A percentile compares a stretch with the other conserved stretches of the same genome.
These are phyloP conservation scores for Pelargonium cotyledonis DNA, from an alignment of 441 rosid genomes.

Conservation along the genomic window DNA sequence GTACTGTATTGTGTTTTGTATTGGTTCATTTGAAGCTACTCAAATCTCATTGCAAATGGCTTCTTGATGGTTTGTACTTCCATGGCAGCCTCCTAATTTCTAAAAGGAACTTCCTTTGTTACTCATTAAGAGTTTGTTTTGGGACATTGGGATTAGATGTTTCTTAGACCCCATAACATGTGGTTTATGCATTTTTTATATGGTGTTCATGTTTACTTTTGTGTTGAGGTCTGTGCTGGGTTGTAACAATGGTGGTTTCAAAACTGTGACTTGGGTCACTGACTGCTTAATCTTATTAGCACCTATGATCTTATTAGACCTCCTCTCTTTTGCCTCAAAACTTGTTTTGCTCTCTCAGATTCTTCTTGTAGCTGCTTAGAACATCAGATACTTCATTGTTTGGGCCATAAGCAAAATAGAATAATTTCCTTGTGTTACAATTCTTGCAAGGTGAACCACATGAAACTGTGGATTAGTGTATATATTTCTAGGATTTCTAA, in stretches of 20 bases:
- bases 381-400: neutral
- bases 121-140: neutral
- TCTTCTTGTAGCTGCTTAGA: neutral
- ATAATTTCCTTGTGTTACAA: neutral
- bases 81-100: too few species aligned
- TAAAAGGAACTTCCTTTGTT: neutral
- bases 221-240: neutral
- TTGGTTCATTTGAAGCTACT: neutral
- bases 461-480: neutral
- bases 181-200: neutral
- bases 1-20: neutral
- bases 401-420: neutral
- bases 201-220: neutral
- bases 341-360: neutral
- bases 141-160: neutral
- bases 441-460: neutral
- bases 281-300: neutral
- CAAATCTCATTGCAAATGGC: neutral
- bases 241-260: neutral
- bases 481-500: neutral
- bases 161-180: neutral
- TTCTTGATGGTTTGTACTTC: neutral
- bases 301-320: neutral
- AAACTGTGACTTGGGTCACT: neutral
- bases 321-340: neutral